Evolutionary conservation across 257 asterid species (phyloP).

Genomic region (Capsicum chinense): DNA sequence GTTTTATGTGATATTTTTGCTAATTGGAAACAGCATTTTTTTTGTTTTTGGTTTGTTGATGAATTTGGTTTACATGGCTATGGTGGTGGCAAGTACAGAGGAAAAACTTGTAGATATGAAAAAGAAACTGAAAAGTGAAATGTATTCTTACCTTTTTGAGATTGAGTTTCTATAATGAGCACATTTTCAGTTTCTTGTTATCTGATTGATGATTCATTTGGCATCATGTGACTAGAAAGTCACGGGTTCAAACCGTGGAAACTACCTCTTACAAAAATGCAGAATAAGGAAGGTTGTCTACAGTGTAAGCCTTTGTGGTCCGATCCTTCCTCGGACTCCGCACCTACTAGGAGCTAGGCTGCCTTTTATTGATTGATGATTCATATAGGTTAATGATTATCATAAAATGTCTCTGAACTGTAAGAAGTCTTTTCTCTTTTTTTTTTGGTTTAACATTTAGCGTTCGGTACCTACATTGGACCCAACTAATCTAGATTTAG

Average conservation of each 20-base stretch:
- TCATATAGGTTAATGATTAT: neutral
- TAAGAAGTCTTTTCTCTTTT: neutral
- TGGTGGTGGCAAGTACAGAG: conserved; percentile 1
- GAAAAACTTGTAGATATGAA: neutral
- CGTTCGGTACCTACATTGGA: too few relatives aligned
- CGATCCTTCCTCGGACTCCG: too few relatives aligned
- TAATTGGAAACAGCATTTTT: neutral
- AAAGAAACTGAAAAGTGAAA: conserved; percentile 10
- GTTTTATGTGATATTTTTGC: neutral
- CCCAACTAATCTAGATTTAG: too few relatives aligned
- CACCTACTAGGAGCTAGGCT: too few relatives aligned
- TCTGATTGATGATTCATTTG: neutral
- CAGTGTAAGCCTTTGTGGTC: too few relatives aligned
- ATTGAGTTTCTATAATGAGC: conserved; percentile 10
- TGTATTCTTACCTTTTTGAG: neutral
- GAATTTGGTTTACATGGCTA: neutral
- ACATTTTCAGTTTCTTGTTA: neutral
- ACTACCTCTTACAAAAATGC: too few relatives aligned
- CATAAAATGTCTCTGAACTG: neutral
- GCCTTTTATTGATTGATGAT: neutral
- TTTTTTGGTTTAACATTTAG: too few relatives aligned
- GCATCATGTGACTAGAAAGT: too few relatives aligned
- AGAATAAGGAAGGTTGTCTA: too few relatives aligned
- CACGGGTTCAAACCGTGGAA: too few relatives aligned
- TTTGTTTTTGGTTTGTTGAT: neutral